A percentile compares a stretch with the other conserved stretches of the same genome.
Conservation (phyloP, 2,329 filamentous ascomycete genomes). For the Plectosphaerella sp. region DNA sequence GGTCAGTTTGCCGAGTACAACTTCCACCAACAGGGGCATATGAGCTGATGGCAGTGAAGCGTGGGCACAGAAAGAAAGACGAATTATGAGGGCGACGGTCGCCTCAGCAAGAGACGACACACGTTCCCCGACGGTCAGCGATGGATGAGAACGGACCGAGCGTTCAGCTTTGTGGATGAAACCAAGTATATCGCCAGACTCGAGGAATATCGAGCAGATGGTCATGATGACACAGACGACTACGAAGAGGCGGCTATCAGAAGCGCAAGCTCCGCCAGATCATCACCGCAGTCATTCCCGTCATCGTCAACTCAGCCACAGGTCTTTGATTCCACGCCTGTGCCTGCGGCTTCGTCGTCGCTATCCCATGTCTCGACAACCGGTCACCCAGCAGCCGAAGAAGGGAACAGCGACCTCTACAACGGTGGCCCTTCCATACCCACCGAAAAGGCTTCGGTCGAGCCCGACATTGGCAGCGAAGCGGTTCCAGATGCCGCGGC, state of each 20-base stretch:
- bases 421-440: neutral
- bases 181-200: constrained; percentile 21
- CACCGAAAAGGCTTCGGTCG: too few species aligned
- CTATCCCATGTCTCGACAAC: too few species aligned
- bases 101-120: constrained; percentile 5
- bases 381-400: neutral
- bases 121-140: constrained; percentile 19
- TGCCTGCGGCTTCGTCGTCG: too few species aligned
- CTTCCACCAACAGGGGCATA: too few species aligned
- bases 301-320: neutral
- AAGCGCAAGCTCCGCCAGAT: neutral
- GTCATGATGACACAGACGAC: neutral
- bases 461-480: too few species aligned
- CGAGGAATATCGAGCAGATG: constrained; percentile 13
- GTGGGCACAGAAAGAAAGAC: too few species aligned
- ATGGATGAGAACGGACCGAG: constrained; percentile 19
- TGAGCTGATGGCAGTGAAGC: too few species aligned
- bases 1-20: constrained; percentile 9
- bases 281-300: neutral
- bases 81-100: too few species aligned
- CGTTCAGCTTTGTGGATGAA: constrained; percentile 22
- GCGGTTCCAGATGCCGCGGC: neutral
- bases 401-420: neutral
- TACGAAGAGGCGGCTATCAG: neutral
- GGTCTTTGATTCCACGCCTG: too few species aligned